Conservation (phyloP, 352 stramenopile species). For the Globisporangium camurandrum region DNA sequence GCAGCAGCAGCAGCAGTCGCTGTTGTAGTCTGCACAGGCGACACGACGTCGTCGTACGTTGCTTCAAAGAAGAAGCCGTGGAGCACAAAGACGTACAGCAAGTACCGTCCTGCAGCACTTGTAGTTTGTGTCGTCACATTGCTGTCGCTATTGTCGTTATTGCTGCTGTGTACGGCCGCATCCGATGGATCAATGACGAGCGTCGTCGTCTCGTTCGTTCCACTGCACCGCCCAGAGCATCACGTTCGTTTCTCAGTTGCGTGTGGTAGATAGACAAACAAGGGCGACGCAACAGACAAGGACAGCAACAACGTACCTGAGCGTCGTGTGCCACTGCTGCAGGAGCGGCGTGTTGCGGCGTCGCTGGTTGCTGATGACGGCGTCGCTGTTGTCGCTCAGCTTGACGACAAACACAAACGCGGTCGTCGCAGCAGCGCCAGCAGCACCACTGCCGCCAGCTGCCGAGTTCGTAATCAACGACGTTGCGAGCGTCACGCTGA, state of each 20-base stretch:
- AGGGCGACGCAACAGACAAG: slow-evolving; percentile 25
- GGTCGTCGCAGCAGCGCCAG: slow-evolving; percentile 15
- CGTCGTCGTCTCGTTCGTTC: not conserved
- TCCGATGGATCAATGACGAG: not conserved
- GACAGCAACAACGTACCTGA: slow-evolving; percentile 18
- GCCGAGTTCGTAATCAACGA: slow-evolving; percentile 34
- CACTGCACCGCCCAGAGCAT: not conserved
- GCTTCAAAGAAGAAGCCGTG: slow-evolving; percentile 33
- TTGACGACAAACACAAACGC: slow-evolving; percentile 46
- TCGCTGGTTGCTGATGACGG: not conserved
- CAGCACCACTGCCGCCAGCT: slow-evolving; percentile 21
- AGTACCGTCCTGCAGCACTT: slow-evolving; percentile 15
- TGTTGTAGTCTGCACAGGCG: not conserved
- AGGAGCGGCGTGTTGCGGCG: slow-evolving; percentile 17
- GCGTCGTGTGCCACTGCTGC: slow-evolving; percentile 41
- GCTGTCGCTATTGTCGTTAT: not conserved
- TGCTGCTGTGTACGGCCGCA: no score
- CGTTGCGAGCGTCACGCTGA: slow-evolving; percentile 31
- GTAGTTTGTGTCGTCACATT: not conserved
- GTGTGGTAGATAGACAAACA: slow-evolving; percentile 13
- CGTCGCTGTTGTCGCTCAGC: slow-evolving; percentile 1
- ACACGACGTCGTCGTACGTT: slow-evolving; percentile 12
- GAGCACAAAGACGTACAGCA: slow-evolving; percentile 27
- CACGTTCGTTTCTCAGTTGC: not conserved
- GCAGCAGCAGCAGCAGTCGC: not conserved